Conservation (phyloP, 768 basidiomycete species). For the Lactarius deliciosus region DNA sequence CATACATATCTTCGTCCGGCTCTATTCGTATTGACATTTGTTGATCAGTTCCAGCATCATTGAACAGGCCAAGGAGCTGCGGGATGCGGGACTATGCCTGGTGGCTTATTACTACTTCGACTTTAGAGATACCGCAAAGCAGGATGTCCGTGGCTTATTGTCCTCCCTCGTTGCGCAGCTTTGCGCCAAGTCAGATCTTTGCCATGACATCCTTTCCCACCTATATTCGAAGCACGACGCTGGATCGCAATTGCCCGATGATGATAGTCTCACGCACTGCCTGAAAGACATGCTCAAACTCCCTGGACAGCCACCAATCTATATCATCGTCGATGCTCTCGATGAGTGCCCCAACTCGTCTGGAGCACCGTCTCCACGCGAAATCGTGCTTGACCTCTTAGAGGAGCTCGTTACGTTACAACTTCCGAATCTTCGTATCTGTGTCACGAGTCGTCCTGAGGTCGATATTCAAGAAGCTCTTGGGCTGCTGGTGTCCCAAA, state of each 20-base stretch:
- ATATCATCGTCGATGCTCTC: constrained; percentile 9
- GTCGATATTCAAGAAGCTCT: background rate
- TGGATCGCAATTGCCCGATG: background rate
- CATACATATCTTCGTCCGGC: background rate
- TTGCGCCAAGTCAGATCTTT: constrained; percentile 1
- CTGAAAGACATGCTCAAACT: background rate
- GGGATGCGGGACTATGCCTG: background rate
- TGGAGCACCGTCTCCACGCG: background rate
- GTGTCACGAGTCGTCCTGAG: constrained; percentile 12
- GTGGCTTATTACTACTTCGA: constrained; percentile 11
- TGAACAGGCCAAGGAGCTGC: background rate
- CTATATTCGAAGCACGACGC: background rate
- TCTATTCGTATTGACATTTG: no score
- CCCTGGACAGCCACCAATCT: background rate
- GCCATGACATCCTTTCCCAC: background rate
- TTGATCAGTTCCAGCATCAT: constrained; percentile 5
- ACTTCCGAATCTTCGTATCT: background rate
- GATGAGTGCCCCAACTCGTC: constrained; percentile 13
- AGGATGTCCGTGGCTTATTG: constrained; percentile 1
- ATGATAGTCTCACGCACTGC: background rate
- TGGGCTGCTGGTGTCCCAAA: background rate
- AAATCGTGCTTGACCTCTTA: background rate
- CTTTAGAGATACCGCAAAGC: constrained; percentile 4
- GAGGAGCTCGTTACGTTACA: background rate
- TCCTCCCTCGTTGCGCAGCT: background rate